phyloP scores from a whole-genome alignment of 306 rosid genomes.

The Prinsepia uniflora region DNA sequence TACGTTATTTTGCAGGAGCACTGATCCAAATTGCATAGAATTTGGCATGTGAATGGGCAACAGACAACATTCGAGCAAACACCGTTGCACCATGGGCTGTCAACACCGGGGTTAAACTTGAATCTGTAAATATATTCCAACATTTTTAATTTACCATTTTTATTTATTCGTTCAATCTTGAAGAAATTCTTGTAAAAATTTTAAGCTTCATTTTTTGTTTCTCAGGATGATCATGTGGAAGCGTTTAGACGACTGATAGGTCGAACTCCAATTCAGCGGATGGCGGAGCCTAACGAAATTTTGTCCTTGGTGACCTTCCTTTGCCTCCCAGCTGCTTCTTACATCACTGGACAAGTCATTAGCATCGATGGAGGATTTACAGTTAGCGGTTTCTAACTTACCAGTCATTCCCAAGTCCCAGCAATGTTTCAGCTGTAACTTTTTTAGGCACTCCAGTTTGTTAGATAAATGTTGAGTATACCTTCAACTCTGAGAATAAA shows the following conservation, averaged over 20 bases:
- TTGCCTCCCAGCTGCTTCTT: slow-evolving; percentile 59
- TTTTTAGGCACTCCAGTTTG: too few relatives aligned
- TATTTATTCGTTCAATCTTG: too few relatives aligned
- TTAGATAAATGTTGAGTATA: too few relatives aligned
- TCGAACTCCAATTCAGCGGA: slow-evolving; percentile 31
- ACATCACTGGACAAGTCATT: slow-evolving; percentile 36
- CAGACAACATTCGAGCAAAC: slow-evolving; percentile 51
- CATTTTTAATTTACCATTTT: too few relatives aligned
- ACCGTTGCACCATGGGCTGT: slow-evolving; percentile 51
- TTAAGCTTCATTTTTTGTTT: neutral
- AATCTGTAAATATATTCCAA: neutral
- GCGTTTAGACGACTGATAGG: slow-evolving; percentile 1
- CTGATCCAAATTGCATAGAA: slow-evolving; percentile 52
- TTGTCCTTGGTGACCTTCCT: slow-evolving; percentile 50
- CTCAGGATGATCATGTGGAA: neutral
- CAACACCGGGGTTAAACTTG: slow-evolving; percentile 3
- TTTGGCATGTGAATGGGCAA: slow-evolving; percentile 67
- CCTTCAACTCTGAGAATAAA: neutral
- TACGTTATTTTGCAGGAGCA: neutral
- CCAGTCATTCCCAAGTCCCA: too few relatives aligned
- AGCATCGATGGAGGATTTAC: neutral
- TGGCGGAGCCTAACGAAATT: slow-evolving; percentile 40
- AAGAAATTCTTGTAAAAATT: too few relatives aligned
- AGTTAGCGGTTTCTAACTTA: neutral
- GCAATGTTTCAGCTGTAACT: too few relatives aligned